These are phyloP conservation scores for Triglochin maritima DNA, from an alignment of 106 monocot genomes.

Conservation along the genomic window DNA sequence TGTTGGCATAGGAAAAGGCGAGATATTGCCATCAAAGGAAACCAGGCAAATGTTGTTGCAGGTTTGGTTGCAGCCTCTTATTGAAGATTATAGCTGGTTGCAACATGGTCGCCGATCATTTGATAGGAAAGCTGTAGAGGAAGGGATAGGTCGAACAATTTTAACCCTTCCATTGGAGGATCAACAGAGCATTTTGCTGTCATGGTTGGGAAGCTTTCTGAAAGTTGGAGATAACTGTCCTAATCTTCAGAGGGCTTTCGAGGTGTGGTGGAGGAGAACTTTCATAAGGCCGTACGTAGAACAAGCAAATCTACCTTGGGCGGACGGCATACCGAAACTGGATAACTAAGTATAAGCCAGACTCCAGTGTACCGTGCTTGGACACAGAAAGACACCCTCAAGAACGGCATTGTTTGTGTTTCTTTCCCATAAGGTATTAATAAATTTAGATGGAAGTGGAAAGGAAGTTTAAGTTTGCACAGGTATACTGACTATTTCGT, in stretches of 20 bases:
- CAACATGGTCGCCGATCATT: constrained; percentile 84
- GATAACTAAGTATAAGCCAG: no score
- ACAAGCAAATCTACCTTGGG: constrained; percentile 4
- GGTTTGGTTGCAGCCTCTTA: constrained; percentile 80
- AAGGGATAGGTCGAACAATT: constrained; percentile 93
- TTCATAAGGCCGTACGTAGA: constrained; percentile 86
- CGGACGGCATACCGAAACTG: background rate
- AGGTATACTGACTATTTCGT: no score
- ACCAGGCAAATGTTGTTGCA: constrained; percentile 52
- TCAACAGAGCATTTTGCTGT: constrained; percentile 83
- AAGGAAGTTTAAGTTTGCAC: no score
- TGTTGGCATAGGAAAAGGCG: constrained; percentile 84
- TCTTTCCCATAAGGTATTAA: no score
- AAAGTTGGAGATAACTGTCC: constrained; percentile 92
- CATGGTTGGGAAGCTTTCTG: constrained; percentile 90
- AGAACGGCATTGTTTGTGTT: no score
- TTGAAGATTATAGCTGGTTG: constrained; percentile 92
- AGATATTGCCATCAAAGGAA: constrained; percentile 86
- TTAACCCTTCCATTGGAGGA: constrained; percentile 91
- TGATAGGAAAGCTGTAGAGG: constrained; percentile 82
- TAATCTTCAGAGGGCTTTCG: constrained; percentile 94
- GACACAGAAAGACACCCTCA: no score
- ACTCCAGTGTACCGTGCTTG: no score
- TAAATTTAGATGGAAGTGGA: no score
- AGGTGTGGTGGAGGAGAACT: constrained; percentile 95